Evolutionary conservation across 2,329 filamentous ascomycete species (phyloP), one percentile per base, ranked within the genome.

Genomic region (Diplodia intermedia): DNA sequence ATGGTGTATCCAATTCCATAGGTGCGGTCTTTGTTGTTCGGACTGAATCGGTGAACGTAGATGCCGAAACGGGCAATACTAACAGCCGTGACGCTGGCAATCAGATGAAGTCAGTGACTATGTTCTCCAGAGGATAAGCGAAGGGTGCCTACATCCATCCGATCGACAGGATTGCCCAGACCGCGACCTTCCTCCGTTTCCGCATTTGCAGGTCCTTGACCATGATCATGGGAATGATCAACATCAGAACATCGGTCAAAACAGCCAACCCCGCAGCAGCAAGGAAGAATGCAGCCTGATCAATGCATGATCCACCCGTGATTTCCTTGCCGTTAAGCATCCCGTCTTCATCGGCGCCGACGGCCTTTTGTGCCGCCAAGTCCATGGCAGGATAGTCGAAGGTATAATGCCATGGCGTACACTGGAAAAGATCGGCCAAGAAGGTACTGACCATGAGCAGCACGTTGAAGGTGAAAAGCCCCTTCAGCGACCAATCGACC

Each of bases 161-260:
- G 53, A 79, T 72, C 26, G 76, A 73, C 40, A 80, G 76, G 70
- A 79, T 75, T 43, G 71, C 68, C 29, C 69, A 75, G 57, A 79
- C 72, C 2, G 70, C 75, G 14, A 78, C 50, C 69, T 79, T 79
- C 50, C 79, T 81, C 12, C 77, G 76, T 31, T 72, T 66, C 0
- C 76, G 76, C 78, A 83, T 80, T 63, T 81, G 77, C 20, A 83
- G 72, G 14, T 77, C 76, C 80, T 81, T 83, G 0, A 83, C 77
- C 71, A 80, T 78, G 6, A 80, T 76, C 40, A 80, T 76, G 2
- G 82, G 82, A 33, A 80, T 78, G 2, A 77, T 74, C 11, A 83
- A 77, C 47, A 78, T 75, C 23, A 82, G 72, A 26, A 83, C 74
- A 60, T 79, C 76, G 68, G 79, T 78, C 47, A 80, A 73, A 62